Evolutionary conservation across 2,329 filamentous ascomycete genomes (phyloP).

Genomic region (Talaromyces verruculosus): DNA sequence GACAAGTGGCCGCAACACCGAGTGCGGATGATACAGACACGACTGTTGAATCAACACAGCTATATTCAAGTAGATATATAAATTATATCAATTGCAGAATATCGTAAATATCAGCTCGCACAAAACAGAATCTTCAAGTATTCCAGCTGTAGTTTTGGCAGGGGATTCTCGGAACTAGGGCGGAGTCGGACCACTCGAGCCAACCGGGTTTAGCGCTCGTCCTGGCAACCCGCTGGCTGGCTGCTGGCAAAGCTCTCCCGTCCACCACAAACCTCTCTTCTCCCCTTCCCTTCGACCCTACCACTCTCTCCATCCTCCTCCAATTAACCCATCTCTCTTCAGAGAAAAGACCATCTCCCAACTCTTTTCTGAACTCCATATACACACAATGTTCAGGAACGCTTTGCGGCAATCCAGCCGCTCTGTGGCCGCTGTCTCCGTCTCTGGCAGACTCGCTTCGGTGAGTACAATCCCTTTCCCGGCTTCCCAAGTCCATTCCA

Average conservation of each 20-base stretch:
- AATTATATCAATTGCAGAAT: not conserved
- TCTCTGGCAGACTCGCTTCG: constrained; percentile 83
- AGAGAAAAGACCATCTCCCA: constrained; percentile 41
- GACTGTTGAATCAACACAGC: not conserved
- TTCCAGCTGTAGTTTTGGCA: not conserved
- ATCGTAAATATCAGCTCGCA: not conserved
- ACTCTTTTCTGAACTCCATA: constrained; percentile 36
- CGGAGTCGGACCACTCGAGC: constrained; percentile 38
- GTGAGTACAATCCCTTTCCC: constrained; percentile 60
- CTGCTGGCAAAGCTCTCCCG: constrained; percentile 42
- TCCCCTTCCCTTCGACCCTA: constrained; percentile 11
- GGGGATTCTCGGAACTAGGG: constrained; percentile 21
- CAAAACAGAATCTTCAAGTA: not conserved
- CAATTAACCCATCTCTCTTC: constrained; percentile 42
- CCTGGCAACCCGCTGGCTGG: constrained; percentile 43
- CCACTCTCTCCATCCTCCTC: constrained; percentile 17
- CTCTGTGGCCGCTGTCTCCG: constrained; percentile 90
- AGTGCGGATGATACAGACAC: not conserved
- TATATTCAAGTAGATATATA: not conserved
- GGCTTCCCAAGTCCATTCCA: constrained; percentile 50
- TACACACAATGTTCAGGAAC: constrained; percentile 87
- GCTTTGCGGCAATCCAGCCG: constrained; percentile 95
- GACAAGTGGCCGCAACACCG: constrained; percentile 20
- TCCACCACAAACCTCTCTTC: constrained; percentile 37
- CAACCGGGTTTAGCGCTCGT: constrained; percentile 42